Conservation (phyloP, 2,329 filamentous ascomycete genomes). For the Colletotrichum sp. region DNA sequence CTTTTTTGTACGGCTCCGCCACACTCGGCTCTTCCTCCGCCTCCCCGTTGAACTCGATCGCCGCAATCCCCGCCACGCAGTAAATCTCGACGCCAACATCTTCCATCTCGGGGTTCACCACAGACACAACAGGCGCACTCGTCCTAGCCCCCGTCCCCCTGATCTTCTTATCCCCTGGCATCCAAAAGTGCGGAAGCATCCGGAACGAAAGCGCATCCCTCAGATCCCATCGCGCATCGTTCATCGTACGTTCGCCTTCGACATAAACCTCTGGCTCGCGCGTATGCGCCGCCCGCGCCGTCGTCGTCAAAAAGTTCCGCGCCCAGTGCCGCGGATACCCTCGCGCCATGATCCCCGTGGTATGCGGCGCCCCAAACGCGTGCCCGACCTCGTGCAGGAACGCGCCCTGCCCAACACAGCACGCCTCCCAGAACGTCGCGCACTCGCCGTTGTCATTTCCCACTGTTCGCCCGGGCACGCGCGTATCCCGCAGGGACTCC, state of each 20-base stretch:
- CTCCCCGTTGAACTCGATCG: slow-evolving; percentile 19
- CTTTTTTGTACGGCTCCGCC: background rate
- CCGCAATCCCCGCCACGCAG: slow-evolving; percentile 22
- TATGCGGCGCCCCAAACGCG: slow-evolving; percentile 72
- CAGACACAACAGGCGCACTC: background rate
- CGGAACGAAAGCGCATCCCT: slow-evolving; percentile 71
- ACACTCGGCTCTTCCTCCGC: slow-evolving; percentile 8
- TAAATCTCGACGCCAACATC: slow-evolving; percentile 26
- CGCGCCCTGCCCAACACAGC: slow-evolving; percentile 65
- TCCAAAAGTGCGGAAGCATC: slow-evolving; percentile 70
- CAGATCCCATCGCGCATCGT: slow-evolving; percentile 73
- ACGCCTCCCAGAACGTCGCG: slow-evolving; percentile 47
- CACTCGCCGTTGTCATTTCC: slow-evolving; percentile 48
- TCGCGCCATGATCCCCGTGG: slow-evolving; percentile 67
- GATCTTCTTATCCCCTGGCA: slow-evolving; percentile 61
- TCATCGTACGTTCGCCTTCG: slow-evolving; percentile 34
- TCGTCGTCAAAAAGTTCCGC: slow-evolving; percentile 42
- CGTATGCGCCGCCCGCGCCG: slow-evolving; percentile 33
- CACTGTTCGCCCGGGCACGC: slow-evolving; percentile 38
- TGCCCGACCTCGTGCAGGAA: slow-evolving; percentile 76
- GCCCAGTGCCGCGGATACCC: slow-evolving; percentile 47
- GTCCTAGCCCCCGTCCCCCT: slow-evolving; percentile 12
- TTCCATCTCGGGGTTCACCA: slow-evolving; percentile 19
- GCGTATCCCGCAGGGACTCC: slow-evolving; percentile 48
- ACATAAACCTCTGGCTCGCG: slow-evolving; percentile 20